Percentiles rank a stretch among this genome's conserved stretches.
phyloP scores from a whole-genome alignment of 192 early-diverging fungal species.

The Neocallimastix lanati region DNA sequence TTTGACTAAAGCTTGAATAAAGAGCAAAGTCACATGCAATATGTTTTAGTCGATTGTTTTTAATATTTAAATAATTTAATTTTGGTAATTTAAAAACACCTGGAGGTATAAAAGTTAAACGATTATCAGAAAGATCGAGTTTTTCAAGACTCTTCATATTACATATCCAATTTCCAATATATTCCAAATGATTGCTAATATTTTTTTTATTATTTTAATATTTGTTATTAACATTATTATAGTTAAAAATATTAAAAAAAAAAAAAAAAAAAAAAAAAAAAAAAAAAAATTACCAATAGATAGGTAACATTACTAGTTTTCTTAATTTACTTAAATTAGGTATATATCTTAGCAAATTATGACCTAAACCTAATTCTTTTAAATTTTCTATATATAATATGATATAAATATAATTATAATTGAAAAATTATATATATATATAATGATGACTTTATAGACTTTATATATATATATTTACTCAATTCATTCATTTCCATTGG shows the following conservation, averaged over 20 bases:
- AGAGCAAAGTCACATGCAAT: neutral
- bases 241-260: too few species aligned
- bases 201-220: neutral
- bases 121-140: neutral
- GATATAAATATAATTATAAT: too few species aligned
- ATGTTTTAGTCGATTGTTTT: neutral
- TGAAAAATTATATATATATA: too few species aligned
- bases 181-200: neutral
- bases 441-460: too few species aligned
- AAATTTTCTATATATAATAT: neutral
- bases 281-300: neutral
- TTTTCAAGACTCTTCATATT: neutral
- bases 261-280: too few species aligned
- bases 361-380: neutral
- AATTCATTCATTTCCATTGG: neutral
- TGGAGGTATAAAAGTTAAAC: neutral
- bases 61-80: neutral
- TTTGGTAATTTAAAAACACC: neutral
- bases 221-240: too few species aligned
- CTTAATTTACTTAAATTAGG: neutral
- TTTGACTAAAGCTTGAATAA: neutral
- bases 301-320: neutral
- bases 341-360: neutral
- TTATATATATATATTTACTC: neutral
- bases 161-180: neutral